A percentile compares a stretch with the other conserved stretches of the same genome.
Conservation (phyloP, 371 early-diverging fungal genomes). For the Apophysomyces sp. region DNA sequence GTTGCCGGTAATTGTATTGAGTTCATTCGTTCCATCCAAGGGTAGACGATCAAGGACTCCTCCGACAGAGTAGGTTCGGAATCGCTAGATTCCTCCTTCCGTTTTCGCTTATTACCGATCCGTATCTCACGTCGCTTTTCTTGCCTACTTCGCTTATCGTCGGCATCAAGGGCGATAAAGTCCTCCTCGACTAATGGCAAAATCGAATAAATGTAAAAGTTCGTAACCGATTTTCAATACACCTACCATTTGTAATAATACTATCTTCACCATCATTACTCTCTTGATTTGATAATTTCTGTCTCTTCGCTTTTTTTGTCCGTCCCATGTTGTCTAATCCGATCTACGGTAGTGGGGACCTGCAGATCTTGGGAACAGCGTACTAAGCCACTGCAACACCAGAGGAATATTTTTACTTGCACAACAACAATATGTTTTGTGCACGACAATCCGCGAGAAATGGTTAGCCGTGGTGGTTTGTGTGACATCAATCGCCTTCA, state of each 20-base stretch:
- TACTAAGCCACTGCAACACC: not conserved
- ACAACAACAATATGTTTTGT: too few relatives aligned
- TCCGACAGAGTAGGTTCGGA: not conserved
- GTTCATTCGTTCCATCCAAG: constrained; percentile 22
- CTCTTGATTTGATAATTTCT: not conserved
- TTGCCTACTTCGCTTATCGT: constrained; percentile 18
- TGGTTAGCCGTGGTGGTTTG: too few relatives aligned
- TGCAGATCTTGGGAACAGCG: not conserved
- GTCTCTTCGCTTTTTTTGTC: not conserved
- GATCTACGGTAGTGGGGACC: not conserved
- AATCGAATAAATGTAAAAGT: not conserved
- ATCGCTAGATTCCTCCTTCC: constrained; percentile 3
- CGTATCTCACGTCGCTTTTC: constrained; percentile 15
- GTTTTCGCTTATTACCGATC: not conserved
- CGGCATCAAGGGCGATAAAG: constrained; percentile 18
- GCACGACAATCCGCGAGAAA: too few relatives aligned
- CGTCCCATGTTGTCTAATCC: not conserved
- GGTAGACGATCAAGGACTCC: constrained; percentile 3
- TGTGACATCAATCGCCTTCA: too few relatives aligned
- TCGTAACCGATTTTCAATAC: not conserved
- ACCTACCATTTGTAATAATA: not conserved
- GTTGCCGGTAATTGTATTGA: not conserved
- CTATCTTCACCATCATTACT: not conserved
- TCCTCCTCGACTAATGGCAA: constrained; percentile 17
- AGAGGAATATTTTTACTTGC: not conserved